A percentile compares a stretch with the other conserved stretches of the same genome.
These are phyloP conservation scores for Aegilops bicornis DNA, from an alignment of 176 grass and related monocot species.

Conservation along the genomic window DNA sequence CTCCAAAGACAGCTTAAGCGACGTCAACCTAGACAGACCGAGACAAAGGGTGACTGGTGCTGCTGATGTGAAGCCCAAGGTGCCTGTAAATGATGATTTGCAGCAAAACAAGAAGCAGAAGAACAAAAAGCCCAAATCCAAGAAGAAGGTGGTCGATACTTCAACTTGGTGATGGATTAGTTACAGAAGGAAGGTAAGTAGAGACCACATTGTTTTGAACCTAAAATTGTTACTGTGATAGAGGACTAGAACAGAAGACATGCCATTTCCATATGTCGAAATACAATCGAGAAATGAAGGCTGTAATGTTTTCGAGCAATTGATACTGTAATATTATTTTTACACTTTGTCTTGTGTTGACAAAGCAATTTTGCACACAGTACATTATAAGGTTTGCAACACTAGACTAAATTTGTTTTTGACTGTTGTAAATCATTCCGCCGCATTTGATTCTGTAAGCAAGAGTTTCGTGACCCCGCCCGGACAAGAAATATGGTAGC, in stretches of 20 bases:
- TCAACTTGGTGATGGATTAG: not conserved
- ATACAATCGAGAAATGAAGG: conserved; percentile 1
- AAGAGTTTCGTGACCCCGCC: not conserved
- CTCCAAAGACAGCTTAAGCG: conserved; percentile 13
- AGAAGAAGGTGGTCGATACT: conserved; percentile 16
- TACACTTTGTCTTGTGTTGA: conserved; percentile 15
- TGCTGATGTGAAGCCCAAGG: conserved; percentile 22
- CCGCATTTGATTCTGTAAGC: not conserved
- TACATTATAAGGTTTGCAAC: not conserved
- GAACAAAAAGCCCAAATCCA: conserved; percentile 40
- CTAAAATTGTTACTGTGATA: not conserved
- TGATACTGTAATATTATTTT: conserved; percentile 8
- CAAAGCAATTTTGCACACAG: conserved; percentile 14
- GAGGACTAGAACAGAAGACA: not conserved
- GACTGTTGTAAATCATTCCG: not conserved
- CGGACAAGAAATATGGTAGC: not conserved
- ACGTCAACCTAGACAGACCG: not conserved
- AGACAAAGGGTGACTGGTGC: not conserved
- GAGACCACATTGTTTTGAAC: conserved; percentile 2
- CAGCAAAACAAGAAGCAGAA: conserved; percentile 42
- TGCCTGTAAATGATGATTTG: conserved; percentile 1
- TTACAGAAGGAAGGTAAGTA: conserved; percentile 22
- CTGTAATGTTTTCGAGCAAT: not conserved
- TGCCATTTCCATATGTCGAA: not conserved
- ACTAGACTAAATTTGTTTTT: not conserved